Base-by-base conservation (phyloP, 306 rosid species). In the Senna tora region DNA sequence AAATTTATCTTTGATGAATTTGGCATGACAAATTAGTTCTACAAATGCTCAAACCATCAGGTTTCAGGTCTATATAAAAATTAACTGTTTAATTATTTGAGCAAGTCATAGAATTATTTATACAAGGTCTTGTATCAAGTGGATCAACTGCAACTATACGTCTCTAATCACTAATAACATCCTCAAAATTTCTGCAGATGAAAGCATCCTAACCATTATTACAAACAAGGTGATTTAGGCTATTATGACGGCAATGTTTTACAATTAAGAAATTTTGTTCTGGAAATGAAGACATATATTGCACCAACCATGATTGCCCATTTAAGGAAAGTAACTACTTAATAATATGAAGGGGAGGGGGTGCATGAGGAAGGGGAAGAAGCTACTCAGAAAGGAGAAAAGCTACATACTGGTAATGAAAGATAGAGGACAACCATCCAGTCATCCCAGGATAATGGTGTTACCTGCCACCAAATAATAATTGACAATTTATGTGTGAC, bases 401-500 rank as follows among this genome's bases (percentile, higher is more conserved):
- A 75, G 73, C 51, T 12, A 77, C 88, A 41, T 89, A 91, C 98
- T 9, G 98, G 98, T 83, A 91, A 83, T 9, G 98, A 94, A 71
- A 91, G 98, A 81, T 91, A 89, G 22, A 94, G 73, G 67, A 94
- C 92, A 72, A 85, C 85, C 63, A 79, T 87, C 98, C 98, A 94
- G 69, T 94, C 98, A 43, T 89, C 87, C 91, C 91, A 91, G 41
- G 98, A 89, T 78, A 94, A 77, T 3, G 96, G 94, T 46, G 92
- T 89, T 42, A 94, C 98, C 98, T 91, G 87, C 67, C 66, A 60
- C 64, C 60, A 71, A 71, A 58, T 41, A 19, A 59, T 58, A 42
- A 30, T 45, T 17, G 59, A 69, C 47, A 30, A 55, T 58, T 76
- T 36, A 64, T 7, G n/a, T 16, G 30, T 54, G 38, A 54, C 58